Conservation (phyloP, 1,284 basidiomycete species). For the Ceratobasidium sp. region DNA sequence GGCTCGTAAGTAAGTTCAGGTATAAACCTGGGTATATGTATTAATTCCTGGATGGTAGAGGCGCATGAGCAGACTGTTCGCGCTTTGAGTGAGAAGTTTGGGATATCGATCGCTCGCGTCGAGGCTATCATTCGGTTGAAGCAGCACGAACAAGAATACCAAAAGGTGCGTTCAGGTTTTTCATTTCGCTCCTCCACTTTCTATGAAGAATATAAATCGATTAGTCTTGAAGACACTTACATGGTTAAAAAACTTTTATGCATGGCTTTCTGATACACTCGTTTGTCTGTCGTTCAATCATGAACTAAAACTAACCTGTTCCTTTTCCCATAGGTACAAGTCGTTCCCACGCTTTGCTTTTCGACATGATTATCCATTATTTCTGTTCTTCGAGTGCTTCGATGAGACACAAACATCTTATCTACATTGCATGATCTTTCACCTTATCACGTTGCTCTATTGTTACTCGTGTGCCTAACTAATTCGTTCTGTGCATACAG, state of each 20-base stretch:
- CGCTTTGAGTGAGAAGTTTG: conserved; percentile 66
- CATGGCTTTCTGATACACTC: conserved; percentile 48
- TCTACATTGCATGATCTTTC: conserved; percentile 41
- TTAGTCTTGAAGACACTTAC: conserved; percentile 85
- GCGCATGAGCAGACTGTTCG: conserved; percentile 69
- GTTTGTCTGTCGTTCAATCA: background rate
- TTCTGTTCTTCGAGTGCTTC: conserved; percentile 37
- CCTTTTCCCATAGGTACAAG: conserved; percentile 1
- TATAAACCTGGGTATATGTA: background rate
- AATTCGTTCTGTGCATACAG: background rate
- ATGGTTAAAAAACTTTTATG: conserved; percentile 68
- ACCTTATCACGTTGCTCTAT: background rate
- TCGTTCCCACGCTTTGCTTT: background rate
- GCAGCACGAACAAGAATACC: conserved; percentile 74
- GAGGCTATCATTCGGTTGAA: conserved; percentile 83
- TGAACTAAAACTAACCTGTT: background rate
- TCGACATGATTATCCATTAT: conserved; percentile 25
- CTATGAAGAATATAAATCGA: conserved; percentile 62
- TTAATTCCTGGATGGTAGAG: conserved; percentile 51
- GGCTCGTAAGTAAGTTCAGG: background rate
- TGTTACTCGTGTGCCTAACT: background rate
- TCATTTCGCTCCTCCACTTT: conserved; percentile 43
- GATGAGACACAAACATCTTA: conserved; percentile 35
- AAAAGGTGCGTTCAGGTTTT: conserved; percentile 65
- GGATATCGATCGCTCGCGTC: conserved; percentile 76